Percentiles rank a stretch among this genome's conserved stretches.
Evolutionary conservation across 2,329 filamentous ascomycete species (phyloP).

Genomic region (Endocalyx cinctus): DNA sequence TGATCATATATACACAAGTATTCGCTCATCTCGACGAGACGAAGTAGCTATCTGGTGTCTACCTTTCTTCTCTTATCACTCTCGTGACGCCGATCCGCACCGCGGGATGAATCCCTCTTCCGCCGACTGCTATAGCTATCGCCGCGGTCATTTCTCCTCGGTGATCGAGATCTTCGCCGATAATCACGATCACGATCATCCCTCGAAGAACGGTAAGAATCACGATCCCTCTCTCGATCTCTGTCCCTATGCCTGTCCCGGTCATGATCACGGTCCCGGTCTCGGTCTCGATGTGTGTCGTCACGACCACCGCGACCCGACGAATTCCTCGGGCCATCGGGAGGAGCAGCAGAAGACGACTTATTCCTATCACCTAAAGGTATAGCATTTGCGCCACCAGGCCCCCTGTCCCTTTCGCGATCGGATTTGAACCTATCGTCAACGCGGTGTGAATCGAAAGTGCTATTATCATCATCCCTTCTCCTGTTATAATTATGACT

Average conservation of each 20-base stretch:
- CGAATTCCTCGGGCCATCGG: conserved; percentile 36
- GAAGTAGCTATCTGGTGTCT: conserved; percentile 35
- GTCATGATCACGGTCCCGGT: conserved; percentile 18
- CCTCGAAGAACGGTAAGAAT: conserved; percentile 29
- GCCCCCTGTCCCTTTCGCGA: conserved; percentile 43
- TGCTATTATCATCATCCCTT: too few relatives aligned
- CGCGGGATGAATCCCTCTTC: conserved; percentile 54
- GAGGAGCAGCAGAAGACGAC: conserved; percentile 21
- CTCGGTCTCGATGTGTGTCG: conserved; percentile 15
- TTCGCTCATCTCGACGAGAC: too few relatives aligned
- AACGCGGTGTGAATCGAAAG: conserved; percentile 37
- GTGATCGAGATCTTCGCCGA: conserved; percentile 51
- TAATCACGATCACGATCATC: conserved; percentile 34
- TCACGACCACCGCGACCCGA: conserved; percentile 21
- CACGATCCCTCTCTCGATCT: conserved; percentile 25
- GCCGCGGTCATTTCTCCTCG: conserved; percentile 36
- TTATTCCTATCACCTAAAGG: conserved; percentile 60
- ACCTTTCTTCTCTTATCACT: conserved; percentile 57
- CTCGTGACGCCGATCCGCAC: conserved; percentile 49
- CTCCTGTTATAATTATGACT: too few relatives aligned
- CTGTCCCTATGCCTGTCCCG: conserved; percentile 25
- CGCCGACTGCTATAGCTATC: conserved; percentile 42
- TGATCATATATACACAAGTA: too few relatives aligned
- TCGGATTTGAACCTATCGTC: conserved; percentile 69
- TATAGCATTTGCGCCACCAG: conserved; percentile 63